Conservation (phyloP, 495 filamentous ascomycete species). For the Lasiosphaeria hispida region DNA sequence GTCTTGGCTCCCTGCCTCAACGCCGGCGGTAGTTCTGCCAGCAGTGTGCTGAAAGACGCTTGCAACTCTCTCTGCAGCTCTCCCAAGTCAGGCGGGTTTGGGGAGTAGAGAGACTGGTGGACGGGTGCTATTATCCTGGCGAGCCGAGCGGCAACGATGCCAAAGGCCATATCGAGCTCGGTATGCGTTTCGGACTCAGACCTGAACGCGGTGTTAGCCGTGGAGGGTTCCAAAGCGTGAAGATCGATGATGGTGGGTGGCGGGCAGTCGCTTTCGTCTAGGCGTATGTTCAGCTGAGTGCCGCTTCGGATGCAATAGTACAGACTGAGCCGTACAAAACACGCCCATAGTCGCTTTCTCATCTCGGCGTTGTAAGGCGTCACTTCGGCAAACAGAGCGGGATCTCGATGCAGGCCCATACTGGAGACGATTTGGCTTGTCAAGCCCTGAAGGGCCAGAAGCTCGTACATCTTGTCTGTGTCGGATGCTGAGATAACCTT, state of each 20-base stretch:
- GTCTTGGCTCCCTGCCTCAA: background rate
- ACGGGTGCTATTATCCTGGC: conserved; percentile 17
- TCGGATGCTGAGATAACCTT: conserved; percentile 24
- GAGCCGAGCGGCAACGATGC: conserved; percentile 13
- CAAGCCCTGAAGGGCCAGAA: conserved; percentile 18
- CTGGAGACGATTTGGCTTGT: conserved; percentile 19
- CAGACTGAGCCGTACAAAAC: conserved; percentile 17
- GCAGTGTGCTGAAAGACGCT: conserved; percentile 1
- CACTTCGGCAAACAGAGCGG: conserved; percentile 14
- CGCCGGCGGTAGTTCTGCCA: conserved; percentile 4
- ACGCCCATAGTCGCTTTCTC: conserved; percentile 21
- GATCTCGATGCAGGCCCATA: conserved; percentile 25
- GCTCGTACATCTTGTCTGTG: conserved; percentile 24
- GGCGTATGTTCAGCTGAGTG: conserved; percentile 11
- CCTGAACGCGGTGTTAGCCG: background rate
- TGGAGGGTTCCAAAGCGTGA: background rate
- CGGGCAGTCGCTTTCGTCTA: conserved; percentile 24
- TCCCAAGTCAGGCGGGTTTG: conserved; percentile 2
- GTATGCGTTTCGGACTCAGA: conserved; percentile 3
- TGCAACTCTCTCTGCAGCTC: conserved; percentile 12
- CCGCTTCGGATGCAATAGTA: conserved; percentile 26
- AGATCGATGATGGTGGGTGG: conserved; percentile 10
- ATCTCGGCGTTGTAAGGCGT: conserved; percentile 21
- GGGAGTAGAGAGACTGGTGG: conserved; percentile 13
- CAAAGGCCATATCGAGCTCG: conserved; percentile 11